Base-by-base conservation (phyloP, 352 stramenopile species). In the Globisporangium irregulare region DNA sequence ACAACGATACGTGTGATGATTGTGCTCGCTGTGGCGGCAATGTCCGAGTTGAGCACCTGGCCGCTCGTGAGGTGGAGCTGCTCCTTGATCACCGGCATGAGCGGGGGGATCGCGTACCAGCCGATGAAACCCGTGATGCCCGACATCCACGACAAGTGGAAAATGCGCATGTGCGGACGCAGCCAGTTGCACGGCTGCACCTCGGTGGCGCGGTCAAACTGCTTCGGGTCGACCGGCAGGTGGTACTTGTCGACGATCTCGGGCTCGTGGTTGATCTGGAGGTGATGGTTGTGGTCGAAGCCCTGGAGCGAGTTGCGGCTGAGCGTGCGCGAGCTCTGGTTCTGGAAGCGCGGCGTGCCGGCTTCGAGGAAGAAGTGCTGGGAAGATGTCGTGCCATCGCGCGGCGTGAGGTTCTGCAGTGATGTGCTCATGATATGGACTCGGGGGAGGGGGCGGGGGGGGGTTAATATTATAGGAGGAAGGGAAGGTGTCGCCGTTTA, bases 81-180 rank as follows among this genome's bases (percentile, higher is more conserved):
- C 9, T 82, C 76, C 72, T 92, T 92, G 70, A 98, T 96, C 56
- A 97, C 85, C 0, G 89, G 84, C 64, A 99, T 91, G 56, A 99
- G 87, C 20, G 96, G 96, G 1, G 94, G 93, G 73, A 98, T 97
- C 43, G 91, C 84, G 76, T 98, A 98, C 92, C 93, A 98, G 64
- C 94, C 92, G 73, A 98, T 82, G 78, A 98, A 98, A 41, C 93
- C 94, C 46, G 84, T 88, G 79, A 98, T 98, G 70, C 94, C 97
- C 51, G 81, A 92, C 25, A 98, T 78, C 92, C 93, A 98, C 34
- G 90, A 84, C 62, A 91, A 71, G 77, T 98, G 93, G 78, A 99
- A 98, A 48, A 92, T 92, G 65, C 96, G 89, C 93, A 98, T 98
- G 80, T 98, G 95, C 4, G 96, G 96, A 18, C 92, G 80, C 66